A percentile compares a stretch with the other conserved stretches of the same genome.
Conservation (phyloP, 805 yeast species). For the Scheffersomyces coipomensis region DNA sequence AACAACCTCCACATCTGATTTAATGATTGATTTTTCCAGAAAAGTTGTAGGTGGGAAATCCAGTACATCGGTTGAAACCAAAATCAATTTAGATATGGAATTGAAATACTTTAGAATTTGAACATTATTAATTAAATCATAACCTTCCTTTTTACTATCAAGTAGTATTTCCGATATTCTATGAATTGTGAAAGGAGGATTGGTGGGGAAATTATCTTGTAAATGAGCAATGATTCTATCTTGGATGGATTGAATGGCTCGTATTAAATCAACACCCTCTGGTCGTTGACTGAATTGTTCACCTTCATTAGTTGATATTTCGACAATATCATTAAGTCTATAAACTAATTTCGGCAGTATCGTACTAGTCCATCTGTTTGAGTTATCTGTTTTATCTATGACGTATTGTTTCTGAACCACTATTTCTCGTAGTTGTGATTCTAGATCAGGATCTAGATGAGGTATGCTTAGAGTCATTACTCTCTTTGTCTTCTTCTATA, state of each 20-base stretch:
- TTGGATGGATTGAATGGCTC: not conserved
- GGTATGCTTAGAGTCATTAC: not conserved
- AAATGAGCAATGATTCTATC: not conserved
- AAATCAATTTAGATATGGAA: slow-evolving; percentile 33
- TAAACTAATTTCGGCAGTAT: slow-evolving; percentile 10
- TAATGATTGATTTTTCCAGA: slow-evolving; percentile 2
- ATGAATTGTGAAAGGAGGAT: slow-evolving; percentile 49
- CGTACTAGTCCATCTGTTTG: slow-evolving; percentile 7
- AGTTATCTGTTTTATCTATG: not conserved
- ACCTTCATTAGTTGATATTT: slow-evolving; percentile 5
- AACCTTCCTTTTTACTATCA: slow-evolving; percentile 37
- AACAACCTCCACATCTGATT: not conserved
- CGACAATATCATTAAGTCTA: slow-evolving; percentile 6
- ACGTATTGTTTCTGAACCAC: slow-evolving; percentile 3
- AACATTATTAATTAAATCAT: slow-evolving; percentile 23
- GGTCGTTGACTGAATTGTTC: slow-evolving; percentile 8
- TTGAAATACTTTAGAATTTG: slow-evolving; percentile 43
- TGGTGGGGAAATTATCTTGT: slow-evolving; percentile 14
- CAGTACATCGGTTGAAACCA: slow-evolving; percentile 25
- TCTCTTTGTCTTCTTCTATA: too few species aligned
- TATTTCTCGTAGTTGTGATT: not conserved
- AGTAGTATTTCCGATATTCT: slow-evolving; percentile 46
- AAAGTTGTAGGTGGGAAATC: slow-evolving; percentile 22
- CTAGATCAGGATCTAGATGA: not conserved
- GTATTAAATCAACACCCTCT: slow-evolving; percentile 6